Conservation (phyloP, 768 basidiomycete genomes). For the Termitomyces sp. region DNA sequence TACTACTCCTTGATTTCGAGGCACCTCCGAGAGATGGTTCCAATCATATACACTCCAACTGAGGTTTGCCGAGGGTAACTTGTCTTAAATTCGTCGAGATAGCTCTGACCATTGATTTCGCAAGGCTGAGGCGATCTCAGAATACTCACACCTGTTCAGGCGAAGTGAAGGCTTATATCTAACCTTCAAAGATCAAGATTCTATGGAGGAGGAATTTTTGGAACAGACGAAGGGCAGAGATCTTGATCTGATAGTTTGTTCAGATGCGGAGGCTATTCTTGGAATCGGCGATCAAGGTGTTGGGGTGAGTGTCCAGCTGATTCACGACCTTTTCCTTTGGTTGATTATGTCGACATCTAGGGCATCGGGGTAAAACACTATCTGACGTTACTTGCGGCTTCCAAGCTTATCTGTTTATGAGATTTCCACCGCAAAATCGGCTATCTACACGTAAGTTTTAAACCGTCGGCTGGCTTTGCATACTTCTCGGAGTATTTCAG, state of each 20-base stretch:
- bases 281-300: conserved; percentile 69
- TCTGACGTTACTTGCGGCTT: background rate
- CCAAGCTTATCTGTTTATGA: conserved; percentile 18
- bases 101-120: background rate
- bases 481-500: conserved; percentile 21
- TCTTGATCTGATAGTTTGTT: conserved; percentile 77
- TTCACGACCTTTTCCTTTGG: background rate
- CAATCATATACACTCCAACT: conserved; percentile 81
- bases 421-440: conserved; percentile 77
- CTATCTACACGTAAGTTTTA: conserved; percentile 55
- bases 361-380: conserved; percentile 43
- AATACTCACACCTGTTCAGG: conserved; percentile 82
- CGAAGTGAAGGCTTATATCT: conserved; percentile 75
- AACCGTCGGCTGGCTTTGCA: background rate
- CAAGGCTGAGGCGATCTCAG: conserved; percentile 74
- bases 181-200: conserved; percentile 50
- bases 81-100: background rate
- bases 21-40: conserved; percentile 57
- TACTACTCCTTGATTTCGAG: conserved; percentile 64
- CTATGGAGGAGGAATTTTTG: conserved; percentile 74
- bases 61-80: conserved; percentile 36
- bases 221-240: conserved; percentile 55
- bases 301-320: conserved; percentile 34
- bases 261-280: conserved; percentile 82
- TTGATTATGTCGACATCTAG: conserved; percentile 19